Conservation (phyloP, 352 stramenopile genomes). For the Pseudoperonospora humuli region DNA sequence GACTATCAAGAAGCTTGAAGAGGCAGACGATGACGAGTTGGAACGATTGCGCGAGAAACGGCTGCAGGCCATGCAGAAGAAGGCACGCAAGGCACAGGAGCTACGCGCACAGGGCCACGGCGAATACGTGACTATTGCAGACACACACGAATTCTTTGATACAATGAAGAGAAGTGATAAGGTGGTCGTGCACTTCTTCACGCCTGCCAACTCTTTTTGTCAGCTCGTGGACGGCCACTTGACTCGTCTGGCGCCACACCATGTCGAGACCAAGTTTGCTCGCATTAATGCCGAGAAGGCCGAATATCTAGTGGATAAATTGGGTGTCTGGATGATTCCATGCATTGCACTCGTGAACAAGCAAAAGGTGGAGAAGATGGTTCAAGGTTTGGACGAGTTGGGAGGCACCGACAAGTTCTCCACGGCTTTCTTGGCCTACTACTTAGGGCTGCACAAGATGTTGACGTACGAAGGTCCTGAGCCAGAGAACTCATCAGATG, state of each 20-base stretch:
- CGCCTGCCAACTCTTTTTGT: slow-evolving; percentile 88
- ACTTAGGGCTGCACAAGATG: slow-evolving; percentile 89
- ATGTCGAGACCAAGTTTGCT: slow-evolving; percentile 93
- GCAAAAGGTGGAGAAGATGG: slow-evolving; percentile 94
- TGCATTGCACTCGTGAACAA: slow-evolving; percentile 93
- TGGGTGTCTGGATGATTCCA: slow-evolving; percentile 94
- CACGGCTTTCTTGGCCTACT: slow-evolving; percentile 88
- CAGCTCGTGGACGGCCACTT: slow-evolving; percentile 92
- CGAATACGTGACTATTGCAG: slow-evolving; percentile 84
- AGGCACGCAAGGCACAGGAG: slow-evolving; percentile 62
- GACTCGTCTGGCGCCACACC: slow-evolving; percentile 77
- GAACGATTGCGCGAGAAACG: slow-evolving; percentile 81
- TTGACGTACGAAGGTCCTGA: slow-evolving; percentile 93
- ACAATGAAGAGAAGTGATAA: slow-evolving; percentile 88
- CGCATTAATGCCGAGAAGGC: slow-evolving; percentile 95
- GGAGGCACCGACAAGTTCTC: slow-evolving; percentile 91
- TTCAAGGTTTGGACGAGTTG: slow-evolving; percentile 93
- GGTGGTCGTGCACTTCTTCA: slow-evolving; percentile 95
- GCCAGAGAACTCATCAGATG: slow-evolving; percentile 50
- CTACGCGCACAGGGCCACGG: slow-evolving; percentile 75
- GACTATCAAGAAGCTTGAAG: slow-evolving; percentile 77
- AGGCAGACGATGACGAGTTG: slow-evolving; percentile 84
- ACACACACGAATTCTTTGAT: slow-evolving; percentile 94
- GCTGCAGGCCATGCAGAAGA: slow-evolving; percentile 65
- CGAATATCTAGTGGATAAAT: slow-evolving; percentile 94